phyloP scores from a whole-genome alignment of 768 basidiomycete species.

The Trametes villosa region DNA sequence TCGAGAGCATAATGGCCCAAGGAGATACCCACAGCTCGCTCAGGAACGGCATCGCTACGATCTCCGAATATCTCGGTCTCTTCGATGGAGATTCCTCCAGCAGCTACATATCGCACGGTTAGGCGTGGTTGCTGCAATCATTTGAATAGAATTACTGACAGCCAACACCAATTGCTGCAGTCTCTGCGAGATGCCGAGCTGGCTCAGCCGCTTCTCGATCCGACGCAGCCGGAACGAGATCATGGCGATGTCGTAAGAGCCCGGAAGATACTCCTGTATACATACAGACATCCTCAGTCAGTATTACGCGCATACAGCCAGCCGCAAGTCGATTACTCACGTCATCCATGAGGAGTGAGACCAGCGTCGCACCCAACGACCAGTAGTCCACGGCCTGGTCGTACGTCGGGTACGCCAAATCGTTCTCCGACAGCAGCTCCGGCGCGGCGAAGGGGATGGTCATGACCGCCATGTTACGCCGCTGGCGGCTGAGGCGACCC shows the following conservation, averaged over 20 bases:
- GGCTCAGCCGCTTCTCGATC: background rate
- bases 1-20: too few species aligned
- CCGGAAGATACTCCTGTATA: background rate
- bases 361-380: conserved; percentile 51
- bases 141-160: background rate
- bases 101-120: background rate
- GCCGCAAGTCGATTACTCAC: conserved; percentile 4
- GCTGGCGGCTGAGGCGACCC: conserved; percentile 27
- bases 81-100: background rate
- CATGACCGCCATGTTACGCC: conserved; percentile 9
- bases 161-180: conserved; percentile 7
- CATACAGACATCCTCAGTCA: too few species aligned
- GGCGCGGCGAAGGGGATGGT: conserved; percentile 31
- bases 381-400: conserved; percentile 53
- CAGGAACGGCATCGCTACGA: background rate
- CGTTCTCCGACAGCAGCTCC: conserved; percentile 23
- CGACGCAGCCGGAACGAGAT: background rate
- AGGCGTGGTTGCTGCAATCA: too few species aligned
- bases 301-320: background rate
- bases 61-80: background rate
- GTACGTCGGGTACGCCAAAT: conserved; percentile 43
- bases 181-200: background rate
- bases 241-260: background rate
- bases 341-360: conserved; percentile 41
- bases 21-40: background rate